phyloP scores from a whole-genome alignment of 1,284 basidiomycete species.

The Trametes pubescens region DNA sequence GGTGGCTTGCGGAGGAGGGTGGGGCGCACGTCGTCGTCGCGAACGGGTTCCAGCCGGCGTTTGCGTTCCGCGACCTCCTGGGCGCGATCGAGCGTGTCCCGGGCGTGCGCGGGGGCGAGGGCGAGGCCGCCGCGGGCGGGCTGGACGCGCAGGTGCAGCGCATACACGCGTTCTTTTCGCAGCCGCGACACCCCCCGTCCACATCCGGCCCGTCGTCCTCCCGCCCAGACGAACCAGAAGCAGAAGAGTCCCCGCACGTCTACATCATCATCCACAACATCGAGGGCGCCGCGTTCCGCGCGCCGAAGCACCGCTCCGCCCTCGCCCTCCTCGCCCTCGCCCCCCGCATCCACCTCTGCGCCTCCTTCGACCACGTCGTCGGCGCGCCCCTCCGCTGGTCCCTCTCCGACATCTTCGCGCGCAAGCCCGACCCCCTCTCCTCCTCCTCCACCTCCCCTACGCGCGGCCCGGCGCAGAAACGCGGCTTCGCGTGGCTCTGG shows the following conservation, averaged over 20 bases:
- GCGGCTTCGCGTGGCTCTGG: constrained; percentile 86
- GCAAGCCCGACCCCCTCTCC: constrained; percentile 48
- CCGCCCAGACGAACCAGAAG: neutral
- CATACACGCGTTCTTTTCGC: constrained; percentile 68
- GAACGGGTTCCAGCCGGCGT: constrained; percentile 81
- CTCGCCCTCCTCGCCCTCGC: constrained; percentile 76
- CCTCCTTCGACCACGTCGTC: constrained; percentile 87
- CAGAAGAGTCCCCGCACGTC: constrained; percentile 51
- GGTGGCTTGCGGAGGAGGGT: constrained; percentile 46
- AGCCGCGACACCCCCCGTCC: constrained; percentile 3
- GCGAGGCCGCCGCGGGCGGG: constrained; percentile 44
- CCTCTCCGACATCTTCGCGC: constrained; percentile 62
- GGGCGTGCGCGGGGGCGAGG: constrained; percentile 48
- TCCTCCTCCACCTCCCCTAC: constrained; percentile 21
- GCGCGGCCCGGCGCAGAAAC: constrained; percentile 50
- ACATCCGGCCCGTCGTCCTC: constrained; percentile 13
- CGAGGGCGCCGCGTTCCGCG: constrained; percentile 77
- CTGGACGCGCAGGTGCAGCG: constrained; percentile 70
- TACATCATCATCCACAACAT: constrained; percentile 90
- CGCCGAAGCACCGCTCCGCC: constrained; percentile 64
- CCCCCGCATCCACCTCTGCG: constrained; percentile 79
- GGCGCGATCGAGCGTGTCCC: constrained; percentile 71
- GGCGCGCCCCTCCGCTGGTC: constrained; percentile 83
- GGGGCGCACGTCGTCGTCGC: constrained; percentile 83
- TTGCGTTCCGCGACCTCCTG: constrained; percentile 76